A percentile compares a stretch with the other conserved stretches of the same genome.
Conservation (phyloP, 2,329 filamentous ascomycete species). For the Nothomitra cinnamomea region DNA sequence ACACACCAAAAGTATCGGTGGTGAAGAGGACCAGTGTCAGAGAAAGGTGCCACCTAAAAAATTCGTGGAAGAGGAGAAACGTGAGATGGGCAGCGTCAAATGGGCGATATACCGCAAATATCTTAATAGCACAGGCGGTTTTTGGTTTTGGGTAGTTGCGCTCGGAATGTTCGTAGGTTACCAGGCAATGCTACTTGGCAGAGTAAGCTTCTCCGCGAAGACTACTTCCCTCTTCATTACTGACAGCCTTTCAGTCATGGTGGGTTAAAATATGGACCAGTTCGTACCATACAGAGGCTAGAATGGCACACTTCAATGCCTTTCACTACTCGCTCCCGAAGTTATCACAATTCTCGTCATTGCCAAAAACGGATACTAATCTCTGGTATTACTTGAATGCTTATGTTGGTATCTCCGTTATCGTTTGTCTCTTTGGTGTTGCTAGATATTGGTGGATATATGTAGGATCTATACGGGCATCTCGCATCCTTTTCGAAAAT, state of each 20-base stretch:
- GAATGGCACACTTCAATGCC: constrained; percentile 1
- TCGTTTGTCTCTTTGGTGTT: constrained; percentile 41
- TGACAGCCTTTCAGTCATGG: constrained; percentile 20
- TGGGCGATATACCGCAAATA: constrained; percentile 50
- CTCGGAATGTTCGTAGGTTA: constrained; percentile 36
- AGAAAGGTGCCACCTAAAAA: constrained; percentile 33
- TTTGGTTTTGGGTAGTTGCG: constrained; percentile 39
- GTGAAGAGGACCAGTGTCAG: constrained; percentile 22
- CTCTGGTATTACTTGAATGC: constrained; percentile 49
- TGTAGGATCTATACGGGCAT: constrained; percentile 48
- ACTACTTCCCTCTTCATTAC: constrained; percentile 9
- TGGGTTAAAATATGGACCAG: constrained; percentile 31
- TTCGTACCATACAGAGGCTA: constrained; percentile 16
- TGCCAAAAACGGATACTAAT: constrained; percentile 14
- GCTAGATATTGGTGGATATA: constrained; percentile 47
- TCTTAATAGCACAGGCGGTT: constrained; percentile 46
- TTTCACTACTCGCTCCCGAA: not conserved
- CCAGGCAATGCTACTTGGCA: constrained; percentile 36
- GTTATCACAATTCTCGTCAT: not conserved
- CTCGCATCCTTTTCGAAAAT: constrained; percentile 47
- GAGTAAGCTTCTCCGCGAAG: constrained; percentile 21
- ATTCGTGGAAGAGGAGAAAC: constrained; percentile 61
- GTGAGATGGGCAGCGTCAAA: constrained; percentile 53
- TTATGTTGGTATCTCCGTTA: constrained; percentile 44
- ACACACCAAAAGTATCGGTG: constrained; percentile 9